Evolutionary conservation across 2,329 filamentous ascomycete species (phyloP), one percentile per base, ranked within the genome.

Genomic region (Gnomoniopsis sp.): DNA sequence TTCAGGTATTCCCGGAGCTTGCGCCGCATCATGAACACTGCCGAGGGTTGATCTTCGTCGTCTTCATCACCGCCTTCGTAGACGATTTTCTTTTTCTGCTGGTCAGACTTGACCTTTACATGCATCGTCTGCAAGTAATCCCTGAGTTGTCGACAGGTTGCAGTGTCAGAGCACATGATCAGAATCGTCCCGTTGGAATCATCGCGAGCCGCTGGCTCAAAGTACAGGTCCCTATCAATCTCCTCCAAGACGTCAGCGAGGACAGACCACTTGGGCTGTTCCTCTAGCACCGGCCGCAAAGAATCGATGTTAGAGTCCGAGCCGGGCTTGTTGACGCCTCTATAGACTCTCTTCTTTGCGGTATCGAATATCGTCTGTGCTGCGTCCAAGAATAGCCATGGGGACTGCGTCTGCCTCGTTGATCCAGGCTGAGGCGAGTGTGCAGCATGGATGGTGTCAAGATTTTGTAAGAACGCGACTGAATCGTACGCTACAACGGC

Each of bases 361-460:
- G 90, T 92, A 61, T 93, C 89, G 65, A 99, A 98, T 14, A 99
- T 91, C 17, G 90, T 93, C 72, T 98, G 90, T 0, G 95, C 93
- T 23, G 93, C 93, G 71, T 98, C 95, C 6, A 98, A 82, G 66
- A 97, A 98, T 34, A 99, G 79, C 95, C 95, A 99, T 0, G 95
- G 95, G 0, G 93, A 96, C 67, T 96, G 91, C 36, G 88, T 93
- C 68, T 96, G 90, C 63, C 88, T 86, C 2, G 87, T 96, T 2
- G 92, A 93, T 0, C 92, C 93, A 10, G 92, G 90, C 1, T 91
- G 88, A 4, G 95, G 93, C 50, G 91, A 89, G 69, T 96, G 92
- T 0, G 93, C 91, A 11, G 93, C 91, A 51, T 96, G 86, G 49
- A 99, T 93, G 0, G 92, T 97, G 71, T 99, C 95, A 4, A 99